Evolutionary conservation across 2,329 filamentous ascomycete species (phyloP), one percentile per base, ranked within the genome.

Genomic region (Penicillium digitatum): DNA sequence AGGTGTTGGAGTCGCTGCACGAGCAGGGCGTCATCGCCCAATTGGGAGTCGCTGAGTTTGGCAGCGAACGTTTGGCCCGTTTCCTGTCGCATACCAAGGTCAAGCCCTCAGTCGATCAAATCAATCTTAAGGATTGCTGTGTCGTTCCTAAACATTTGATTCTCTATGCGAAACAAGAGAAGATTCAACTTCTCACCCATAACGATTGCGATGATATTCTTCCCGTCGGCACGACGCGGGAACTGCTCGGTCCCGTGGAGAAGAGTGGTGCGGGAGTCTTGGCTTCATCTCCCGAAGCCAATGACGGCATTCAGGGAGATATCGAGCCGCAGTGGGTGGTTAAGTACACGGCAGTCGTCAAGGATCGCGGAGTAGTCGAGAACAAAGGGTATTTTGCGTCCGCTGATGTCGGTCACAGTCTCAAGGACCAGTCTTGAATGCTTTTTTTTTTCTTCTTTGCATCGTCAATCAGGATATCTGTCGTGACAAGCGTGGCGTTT

Each of bases 381-480:
- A 96, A 94, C 71, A 99, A 97, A 79, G 94, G 94, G 8, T 97
- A 96, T 74, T 96, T 96, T 78, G 93, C 93, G 1, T 85, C 86
- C 20, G 93, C 92, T 3, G 87, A 90, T 69, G 74, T 94, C 61
- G 77, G 78, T 44, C 77, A 79, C 52, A 77, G 74, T 61, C 70
- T 76, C 49, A 63, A 67, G 47, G 60, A 63, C 26, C 60, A 62
- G 59, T 57, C 64, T 57, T 72, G 53, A 63, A 52, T 54, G 43
- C 52, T 34, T 51, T 34, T 37, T 18, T 58, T 20, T 42, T 24
- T 31, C 16, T 35, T 49, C 29, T 37, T 31, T 31, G 35, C 32
- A 22, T 45, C 40, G 20, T 54, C 47, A 20, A 42, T 47, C 26
- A 27, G 24, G 50, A 40, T 26, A 34, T 48, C 6, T 32, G 56